phyloP scores from a whole-genome alignment of 2,329 filamentous ascomycete genomes.

The Fusarium sp. region DNA sequence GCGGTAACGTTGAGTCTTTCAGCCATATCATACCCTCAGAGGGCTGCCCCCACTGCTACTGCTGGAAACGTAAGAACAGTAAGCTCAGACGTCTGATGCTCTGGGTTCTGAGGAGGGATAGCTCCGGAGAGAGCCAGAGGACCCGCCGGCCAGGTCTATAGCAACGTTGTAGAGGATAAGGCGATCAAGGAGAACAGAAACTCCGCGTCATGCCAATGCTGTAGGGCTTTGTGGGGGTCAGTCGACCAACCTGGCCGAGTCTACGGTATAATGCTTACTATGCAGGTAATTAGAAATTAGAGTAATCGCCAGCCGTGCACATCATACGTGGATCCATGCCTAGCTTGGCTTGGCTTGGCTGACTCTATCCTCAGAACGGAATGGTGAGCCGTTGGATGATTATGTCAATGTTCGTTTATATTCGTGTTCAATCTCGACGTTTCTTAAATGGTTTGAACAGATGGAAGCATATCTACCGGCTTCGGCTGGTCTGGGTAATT shows the following conservation, averaged over 20 bases:
- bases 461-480: too few species aligned
- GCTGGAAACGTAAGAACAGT: conserved; percentile 8
- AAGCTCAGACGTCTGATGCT: background rate
- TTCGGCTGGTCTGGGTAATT: background rate
- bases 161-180: background rate
- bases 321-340: conserved; percentile 1
- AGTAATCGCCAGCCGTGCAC: too few species aligned
- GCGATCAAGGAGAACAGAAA: background rate
- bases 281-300: too few species aligned
- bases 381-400: background rate
- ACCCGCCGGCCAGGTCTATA: background rate
- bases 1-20: conserved; percentile 4
- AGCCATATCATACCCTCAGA: background rate
- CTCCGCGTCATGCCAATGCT: too few species aligned
- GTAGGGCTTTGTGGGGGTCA: background rate
- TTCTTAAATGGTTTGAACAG: background rate
- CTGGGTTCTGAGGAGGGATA: conserved; percentile 4
- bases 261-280: too few species aligned
- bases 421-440: background rate
- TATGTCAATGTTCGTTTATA: background rate
- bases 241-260: too few species aligned
- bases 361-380: conserved; percentile 8
- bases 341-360: background rate
- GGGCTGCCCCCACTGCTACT: conserved; percentile 15
- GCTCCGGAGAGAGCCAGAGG: conserved; percentile 7